Evolutionary conservation across 345 rosid species (phyloP), one percentile per base, ranked within the genome.

Genomic region (Citrus sp.): DNA sequence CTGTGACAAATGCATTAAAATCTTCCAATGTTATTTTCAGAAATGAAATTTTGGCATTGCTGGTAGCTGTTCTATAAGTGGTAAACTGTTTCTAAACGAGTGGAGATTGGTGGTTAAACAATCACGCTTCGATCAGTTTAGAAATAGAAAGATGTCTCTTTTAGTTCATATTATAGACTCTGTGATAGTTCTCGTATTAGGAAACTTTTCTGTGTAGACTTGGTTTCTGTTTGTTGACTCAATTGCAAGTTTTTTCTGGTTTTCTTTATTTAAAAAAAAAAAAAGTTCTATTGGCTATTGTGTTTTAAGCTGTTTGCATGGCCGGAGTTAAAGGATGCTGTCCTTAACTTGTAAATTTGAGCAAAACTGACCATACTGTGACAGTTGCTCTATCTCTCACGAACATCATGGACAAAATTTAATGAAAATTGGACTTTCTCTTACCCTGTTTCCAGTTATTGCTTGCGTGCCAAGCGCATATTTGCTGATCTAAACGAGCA

Each of bases 391-490:
- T 70, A 1, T 46, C 10, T 46, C n/a, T 10, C 58, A 0, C 22
- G 18, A 16, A 16, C 32, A 46, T 70, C 35, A 7, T 70, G 27
- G 1, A 32, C 9, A 28, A 70, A 7, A 16, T 18, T 12, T 35
- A 27, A 75, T 75, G 40, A 6, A 28, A 16, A 16, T 73, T 73
- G 37, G 18, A 67, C 58, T 60, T 4, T 30, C n/a, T 64, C 2
- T 49, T 64, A 68, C 25, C 2, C n/a, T n/a, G 49, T 72, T 71
- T 9, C 12, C 83, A 86, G 91, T 82, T 89, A 88, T 72, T 88
- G 91, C 78, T 34, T 78, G 75, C 88, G 91, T 51, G 91, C 93
- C 60, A 92, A 92, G 80, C 83, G 79, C 67, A 79, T 92, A 66
- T 89, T 92, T 72, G 72, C 87, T 72, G 90, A 90, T 42, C 84